phyloP scores from a whole-genome alignment of 345 rosid species.

The Sisymbrium altissimum region DNA sequence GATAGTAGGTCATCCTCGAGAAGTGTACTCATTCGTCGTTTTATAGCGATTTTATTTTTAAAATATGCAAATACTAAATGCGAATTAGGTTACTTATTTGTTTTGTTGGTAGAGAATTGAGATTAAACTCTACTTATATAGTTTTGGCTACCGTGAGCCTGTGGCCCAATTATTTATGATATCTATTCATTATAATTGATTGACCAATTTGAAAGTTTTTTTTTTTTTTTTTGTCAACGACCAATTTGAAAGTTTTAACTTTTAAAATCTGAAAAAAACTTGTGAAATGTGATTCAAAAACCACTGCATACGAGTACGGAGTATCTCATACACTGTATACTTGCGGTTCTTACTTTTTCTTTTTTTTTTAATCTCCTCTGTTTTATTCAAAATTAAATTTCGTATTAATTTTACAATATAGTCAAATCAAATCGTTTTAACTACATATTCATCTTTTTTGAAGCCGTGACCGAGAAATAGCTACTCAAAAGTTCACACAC shows the following conservation, averaged over 20 bases:
- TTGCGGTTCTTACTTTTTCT: too few species aligned
- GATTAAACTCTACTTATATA: background rate
- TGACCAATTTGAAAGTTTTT: too few species aligned
- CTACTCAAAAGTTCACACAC: background rate
- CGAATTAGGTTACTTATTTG: slow-evolving; percentile 4
- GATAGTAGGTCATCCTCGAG: slow-evolving; percentile 21
- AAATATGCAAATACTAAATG: background rate
- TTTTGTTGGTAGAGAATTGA: background rate
- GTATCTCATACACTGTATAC: background rate
- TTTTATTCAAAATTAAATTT: background rate
- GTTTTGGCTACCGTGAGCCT: background rate
- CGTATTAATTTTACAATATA: background rate
- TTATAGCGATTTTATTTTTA: background rate
- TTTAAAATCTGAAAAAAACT: too few species aligned
- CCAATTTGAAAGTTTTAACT: too few species aligned
- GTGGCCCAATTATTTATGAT: background rate
- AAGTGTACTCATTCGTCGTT: slow-evolving; percentile 26
- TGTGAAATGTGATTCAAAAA: background rate
- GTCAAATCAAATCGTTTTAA: background rate
- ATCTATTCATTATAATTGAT: background rate
- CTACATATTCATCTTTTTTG: background rate
- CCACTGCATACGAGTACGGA: background rate
- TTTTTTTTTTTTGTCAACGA: too few species aligned
- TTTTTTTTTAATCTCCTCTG: too few species aligned
- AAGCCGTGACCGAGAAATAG: background rate